Conservation (phyloP, 768 basidiomycete genomes). For the Wakefieldia striispora region DNA sequence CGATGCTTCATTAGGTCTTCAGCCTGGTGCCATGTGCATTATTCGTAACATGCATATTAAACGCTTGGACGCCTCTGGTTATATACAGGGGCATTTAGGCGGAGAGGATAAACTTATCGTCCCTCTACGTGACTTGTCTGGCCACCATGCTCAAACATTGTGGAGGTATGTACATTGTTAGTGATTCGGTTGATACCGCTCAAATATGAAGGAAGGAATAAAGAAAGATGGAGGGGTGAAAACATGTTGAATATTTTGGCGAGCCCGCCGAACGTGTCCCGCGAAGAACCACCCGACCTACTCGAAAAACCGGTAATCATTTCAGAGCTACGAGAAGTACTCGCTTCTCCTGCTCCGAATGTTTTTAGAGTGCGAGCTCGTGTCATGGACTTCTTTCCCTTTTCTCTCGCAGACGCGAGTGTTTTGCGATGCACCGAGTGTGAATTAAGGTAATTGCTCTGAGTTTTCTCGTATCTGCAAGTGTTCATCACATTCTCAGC, state of each 20-base stretch:
- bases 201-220: conserved; percentile 27
- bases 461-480: neutral
- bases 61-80: conserved; percentile 13
- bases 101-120: conserved; percentile 27
- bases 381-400: conserved; percentile 56
- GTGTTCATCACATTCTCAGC: conserved; percentile 31
- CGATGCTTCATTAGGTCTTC: conserved; percentile 37
- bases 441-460: conserved; percentile 41
- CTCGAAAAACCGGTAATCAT: neutral
- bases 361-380: conserved; percentile 47
- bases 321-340: conserved; percentile 36
- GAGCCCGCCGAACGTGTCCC: neutral
- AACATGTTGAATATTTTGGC: conserved; percentile 6
- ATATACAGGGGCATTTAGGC: conserved; percentile 28
- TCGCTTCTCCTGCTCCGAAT: conserved; percentile 30
- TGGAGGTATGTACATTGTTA: conserved; percentile 13
- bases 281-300: conserved; percentile 2
- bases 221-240: conserved; percentile 32
- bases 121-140: conserved; percentile 14
- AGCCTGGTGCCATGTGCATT: conserved; percentile 41
- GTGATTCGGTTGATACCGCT: neutral
- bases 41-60: conserved; percentile 53
- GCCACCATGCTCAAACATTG: conserved; percentile 18
- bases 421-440: conserved; percentile 53
- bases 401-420: conserved; percentile 45